Conservation (phyloP, 805 yeast species). For the Kodamaea nitidulidarum region DNA sequence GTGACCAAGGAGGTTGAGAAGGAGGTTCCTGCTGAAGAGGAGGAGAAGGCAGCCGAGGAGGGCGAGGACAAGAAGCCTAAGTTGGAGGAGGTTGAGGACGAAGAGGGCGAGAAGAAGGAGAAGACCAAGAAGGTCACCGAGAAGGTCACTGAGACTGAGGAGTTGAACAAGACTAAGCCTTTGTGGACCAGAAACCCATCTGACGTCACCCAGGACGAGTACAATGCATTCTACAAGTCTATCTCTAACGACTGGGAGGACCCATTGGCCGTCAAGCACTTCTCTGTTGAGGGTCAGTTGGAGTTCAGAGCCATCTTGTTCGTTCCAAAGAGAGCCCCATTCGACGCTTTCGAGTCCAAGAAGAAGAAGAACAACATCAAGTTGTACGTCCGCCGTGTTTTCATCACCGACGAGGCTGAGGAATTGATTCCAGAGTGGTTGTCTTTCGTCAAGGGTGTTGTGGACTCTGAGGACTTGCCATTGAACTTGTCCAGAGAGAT, state of each 20-base stretch:
- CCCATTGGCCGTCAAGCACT: slow-evolving; percentile 98
- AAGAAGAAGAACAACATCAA: slow-evolving; percentile 99
- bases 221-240: slow-evolving; percentile 98
- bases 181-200: slow-evolving; percentile 99
- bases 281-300: slow-evolving; percentile 99
- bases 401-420: slow-evolving; percentile 99
- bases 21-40: slow-evolving; percentile 85
- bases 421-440: slow-evolving; percentile 99
- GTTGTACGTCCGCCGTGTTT: slow-evolving; percentile 98
- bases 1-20: slow-evolving; percentile 98
- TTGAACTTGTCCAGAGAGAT: slow-evolving; percentile 99
- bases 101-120: slow-evolving; percentile 56
- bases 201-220: slow-evolving; percentile 96
- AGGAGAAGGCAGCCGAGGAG: slow-evolving; percentile 47
- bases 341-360: slow-evolving; percentile 95
- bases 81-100: slow-evolving; percentile 74
- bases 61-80: slow-evolving; percentile 63
- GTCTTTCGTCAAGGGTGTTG: slow-evolving; percentile 96
- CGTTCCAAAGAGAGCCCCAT: slow-evolving; percentile 99
- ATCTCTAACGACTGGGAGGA: slow-evolving; percentile 99
- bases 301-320: slow-evolving; percentile 98
- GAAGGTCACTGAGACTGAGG: slow-evolving; percentile 92
- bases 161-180: slow-evolving; percentile 97
- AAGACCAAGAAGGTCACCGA: slow-evolving; percentile 90
- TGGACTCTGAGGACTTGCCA: slow-evolving; percentile 99